Conservation (phyloP, 257 asterid species). For the Mentha longifolia region DNA sequence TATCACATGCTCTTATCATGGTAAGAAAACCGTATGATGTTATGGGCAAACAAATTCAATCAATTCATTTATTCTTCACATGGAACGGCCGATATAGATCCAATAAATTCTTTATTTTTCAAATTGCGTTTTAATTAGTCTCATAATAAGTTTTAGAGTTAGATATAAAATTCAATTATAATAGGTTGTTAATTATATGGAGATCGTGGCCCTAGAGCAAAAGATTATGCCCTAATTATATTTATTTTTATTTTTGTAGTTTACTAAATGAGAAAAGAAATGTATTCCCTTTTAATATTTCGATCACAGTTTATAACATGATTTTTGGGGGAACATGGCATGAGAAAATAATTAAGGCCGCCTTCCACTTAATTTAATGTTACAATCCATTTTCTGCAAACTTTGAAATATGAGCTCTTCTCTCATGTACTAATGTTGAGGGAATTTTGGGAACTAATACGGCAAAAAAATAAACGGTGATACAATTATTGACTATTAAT, state of each 20-base stretch:
- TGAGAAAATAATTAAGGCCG: not conserved
- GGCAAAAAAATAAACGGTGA: not conserved
- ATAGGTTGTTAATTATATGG: too few relatives aligned
- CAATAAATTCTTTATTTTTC: too few relatives aligned
- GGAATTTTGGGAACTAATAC: not conserved
- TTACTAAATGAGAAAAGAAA: too few relatives aligned
- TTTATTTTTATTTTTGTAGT: too few relatives aligned
- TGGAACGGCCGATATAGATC: constrained; percentile 10
- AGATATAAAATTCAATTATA: too few relatives aligned
- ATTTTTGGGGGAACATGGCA: not conserved
- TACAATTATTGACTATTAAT: not conserved
- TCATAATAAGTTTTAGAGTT: too few relatives aligned
- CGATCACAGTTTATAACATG: too few relatives aligned
- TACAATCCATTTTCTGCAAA: not conserved
- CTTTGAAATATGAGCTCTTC: not conserved
- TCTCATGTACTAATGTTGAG: not conserved
- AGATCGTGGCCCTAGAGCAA: too few relatives aligned
- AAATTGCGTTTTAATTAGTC: too few relatives aligned
- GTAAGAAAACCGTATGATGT: constrained; percentile 4
- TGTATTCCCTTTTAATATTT: too few relatives aligned
- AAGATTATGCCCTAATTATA: too few relatives aligned
- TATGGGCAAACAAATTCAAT: constrained; percentile 34
- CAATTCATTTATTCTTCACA: constrained; percentile 27
- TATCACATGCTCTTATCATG: not conserved
- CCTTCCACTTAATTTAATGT: not conserved